A percentile compares a stretch with the other conserved stretches of the same genome.
Conservation (phyloP, 1,139 yeast genomes). For the Candida gigantensis region DNA sequence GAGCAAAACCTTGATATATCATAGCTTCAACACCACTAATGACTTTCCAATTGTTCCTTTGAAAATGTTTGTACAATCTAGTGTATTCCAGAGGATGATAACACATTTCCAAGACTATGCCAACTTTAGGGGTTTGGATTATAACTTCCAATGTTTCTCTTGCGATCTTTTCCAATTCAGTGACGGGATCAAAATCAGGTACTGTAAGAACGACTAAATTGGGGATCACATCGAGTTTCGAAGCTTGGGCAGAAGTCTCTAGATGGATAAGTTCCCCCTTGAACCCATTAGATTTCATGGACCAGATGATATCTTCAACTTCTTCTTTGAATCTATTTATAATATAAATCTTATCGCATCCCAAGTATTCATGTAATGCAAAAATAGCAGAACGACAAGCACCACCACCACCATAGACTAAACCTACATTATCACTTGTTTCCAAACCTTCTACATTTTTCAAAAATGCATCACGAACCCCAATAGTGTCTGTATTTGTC, state of each 20-base stretch:
- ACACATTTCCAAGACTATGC: slow-evolving; percentile 34
- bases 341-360: slow-evolving; percentile 25
- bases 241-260: slow-evolving; percentile 23
- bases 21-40: slow-evolving; percentile 28
- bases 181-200: slow-evolving; percentile 26
- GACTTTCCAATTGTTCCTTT: no score
- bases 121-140: slow-evolving; percentile 15
- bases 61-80: slow-evolving; percentile 23
- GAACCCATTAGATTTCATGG: slow-evolving; percentile 22
- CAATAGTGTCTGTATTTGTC: slow-evolving; percentile 32
- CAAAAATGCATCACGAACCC: slow-evolving; percentile 26
- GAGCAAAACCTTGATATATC: slow-evolving; percentile 29
- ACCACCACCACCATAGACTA: slow-evolving; percentile 37
- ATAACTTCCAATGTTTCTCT: slow-evolving; percentile 26
- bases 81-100: slow-evolving; percentile 28
- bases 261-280: slow-evolving; percentile 23
- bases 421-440: slow-evolving; percentile 20
- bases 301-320: slow-evolving; percentile 19
- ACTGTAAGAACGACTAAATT: slow-evolving; percentile 26
- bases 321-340: slow-evolving; percentile 27
- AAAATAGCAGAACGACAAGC: slow-evolving; percentile 33
- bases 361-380: slow-evolving; percentile 24
- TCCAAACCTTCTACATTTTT: slow-evolving; percentile 13
- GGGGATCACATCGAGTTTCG: slow-evolving; percentile 4
- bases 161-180: slow-evolving; percentile 23